phyloP scores from a whole-genome alignment of 1,284 basidiomycete genomes.

The Ustilago vetiveriae region DNA sequence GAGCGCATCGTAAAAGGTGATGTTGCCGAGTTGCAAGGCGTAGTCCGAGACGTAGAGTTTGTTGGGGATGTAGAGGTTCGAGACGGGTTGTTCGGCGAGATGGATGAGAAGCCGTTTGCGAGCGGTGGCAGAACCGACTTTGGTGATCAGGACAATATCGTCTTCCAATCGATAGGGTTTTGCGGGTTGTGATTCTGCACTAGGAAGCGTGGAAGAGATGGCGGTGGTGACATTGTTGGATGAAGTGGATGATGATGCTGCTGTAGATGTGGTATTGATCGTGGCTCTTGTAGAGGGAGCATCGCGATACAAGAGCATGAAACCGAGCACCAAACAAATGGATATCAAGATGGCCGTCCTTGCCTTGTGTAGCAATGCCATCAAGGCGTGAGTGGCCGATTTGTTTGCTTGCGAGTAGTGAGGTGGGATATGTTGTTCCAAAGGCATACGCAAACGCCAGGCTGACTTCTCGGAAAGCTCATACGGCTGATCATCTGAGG shows the following conservation, averaged over 20 bases:
- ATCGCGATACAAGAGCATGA: slow-evolving; percentile 7
- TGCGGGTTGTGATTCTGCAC: neutral
- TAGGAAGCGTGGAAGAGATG: neutral
- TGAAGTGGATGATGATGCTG: neutral
- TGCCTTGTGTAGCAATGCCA: neutral
- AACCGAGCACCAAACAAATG: slow-evolving; percentile 11
- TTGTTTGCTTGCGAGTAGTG: neutral
- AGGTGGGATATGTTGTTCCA: neutral
- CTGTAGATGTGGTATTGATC: neutral
- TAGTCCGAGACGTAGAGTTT: slow-evolving; percentile 35
- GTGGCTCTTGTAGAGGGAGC: neutral
- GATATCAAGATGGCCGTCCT: slow-evolving; percentile 15
- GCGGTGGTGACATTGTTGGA: neutral
- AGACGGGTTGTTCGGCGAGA: slow-evolving; percentile 13
- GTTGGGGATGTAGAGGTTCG: slow-evolving; percentile 20
- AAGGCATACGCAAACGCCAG: too few species aligned
- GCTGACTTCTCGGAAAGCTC: slow-evolving; percentile 5
- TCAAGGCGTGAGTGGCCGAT: neutral
- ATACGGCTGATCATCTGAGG: slow-evolving; percentile 5
- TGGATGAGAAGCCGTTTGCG: slow-evolving; percentile 35
- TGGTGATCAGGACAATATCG: slow-evolving; percentile 46
- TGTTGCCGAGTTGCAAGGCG: slow-evolving; percentile 12
- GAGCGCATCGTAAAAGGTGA: slow-evolving; percentile 33
- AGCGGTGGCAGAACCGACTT: slow-evolving; percentile 34
- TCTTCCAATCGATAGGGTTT: slow-evolving; percentile 22